Evolutionary conservation across 2,329 filamentous ascomycete species (phyloP), one percentile per base, ranked within the genome.

Genomic region (Claviceps pazoutovae): DNA sequence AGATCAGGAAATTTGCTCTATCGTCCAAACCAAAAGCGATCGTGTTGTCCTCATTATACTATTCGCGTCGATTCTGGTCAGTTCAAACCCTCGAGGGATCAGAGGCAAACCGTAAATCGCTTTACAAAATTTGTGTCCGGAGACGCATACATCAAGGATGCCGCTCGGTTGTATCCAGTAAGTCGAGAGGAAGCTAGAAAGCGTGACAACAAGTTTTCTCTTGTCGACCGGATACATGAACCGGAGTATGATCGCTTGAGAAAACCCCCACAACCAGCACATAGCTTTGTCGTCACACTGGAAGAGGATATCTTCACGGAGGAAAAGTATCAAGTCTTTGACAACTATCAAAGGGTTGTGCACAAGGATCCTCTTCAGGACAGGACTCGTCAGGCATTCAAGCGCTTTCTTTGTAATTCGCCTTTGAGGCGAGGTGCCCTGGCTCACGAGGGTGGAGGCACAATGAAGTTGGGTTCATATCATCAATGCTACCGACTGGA

Each of bases 11-110:
- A 70, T 30, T 71, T 88, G 8, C 71, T 93, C 48, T 93, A 93
- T 67, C 81, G 87, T 55, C 86, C 87, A 14, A 84, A 93, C 65
- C 82, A 88, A 60, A 76, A 77, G 53, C 75, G 82, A 52, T 86
- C 88, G 55, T 98, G 93, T 62, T 98, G 93, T 66, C 89, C 90
- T 45, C 89, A 96, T 62, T 97, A 91, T 65, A 89, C 86, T 1
- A 82, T 93, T 51, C 80, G 86, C 46, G 72, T 90, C 19, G 84
- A 88, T 59, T 79, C 80, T 23, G 65, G 71, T 46, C 69, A 74
- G 41, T 86, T 86, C 67, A 81, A 78, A 57, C 73, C 86, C 5
- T 76, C 79, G 30, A 81, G 79, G 63, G 82, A 88, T 60, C 88
- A 93, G 61, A 75, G 87, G 39, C 84, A 89, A 62, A 75, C 83